Base-by-base conservation (phyloP, 1,139 yeast genomes). In the Protomyces lactucae-debilis region DNA sequence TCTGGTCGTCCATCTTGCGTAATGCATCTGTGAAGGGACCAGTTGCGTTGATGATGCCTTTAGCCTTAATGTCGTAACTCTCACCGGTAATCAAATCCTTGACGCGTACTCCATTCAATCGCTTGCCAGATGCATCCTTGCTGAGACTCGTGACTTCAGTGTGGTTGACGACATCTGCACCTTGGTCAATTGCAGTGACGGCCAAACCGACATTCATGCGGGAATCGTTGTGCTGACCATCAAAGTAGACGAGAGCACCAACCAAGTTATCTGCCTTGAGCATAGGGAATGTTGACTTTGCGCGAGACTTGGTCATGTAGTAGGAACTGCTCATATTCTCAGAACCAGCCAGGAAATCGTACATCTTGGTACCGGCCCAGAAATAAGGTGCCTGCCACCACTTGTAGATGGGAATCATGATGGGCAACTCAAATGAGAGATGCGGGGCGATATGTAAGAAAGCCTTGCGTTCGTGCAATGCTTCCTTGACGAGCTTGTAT, bases 371-470 rank as follows among this genome's bases (percentile, higher is more conserved):
- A 68, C 98, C 98, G 57, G 84, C 85, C 79, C 88, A 92, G 79
- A 88, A 91, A 79, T 92, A 92, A 61, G 98, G 98, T 67, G 90
- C 84, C 79, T 91, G 96, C 97, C 97, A 92, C 85, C 91, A 89
- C 59, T 64, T 63, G 80, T 92, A 92, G 68, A 91, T 92, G 25
- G 98, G 98, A 72, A 92, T 90, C 88, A 91, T 85, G 71, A 92
- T 92, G 52, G 98, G 98, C 71, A 92, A 82, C 64, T 93, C 85
- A 67, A 88, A 80, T 69, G 93, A 85, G 71, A 92, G 82, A 76
- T 92, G 97, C 61, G 98, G 98, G 53, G 98, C 98, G 70, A 95
- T 90, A 73, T 88, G 84, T 72, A 92, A 78, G 82, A 92, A 87
- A 72, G 88, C 88, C 67, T 89, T 90, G 75, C 98, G 85, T 78